These are phyloP conservation scores for Trichophaea hybrida DNA, from an alignment of 2,329 filamentous ascomycete species.

Conservation along the genomic window DNA sequence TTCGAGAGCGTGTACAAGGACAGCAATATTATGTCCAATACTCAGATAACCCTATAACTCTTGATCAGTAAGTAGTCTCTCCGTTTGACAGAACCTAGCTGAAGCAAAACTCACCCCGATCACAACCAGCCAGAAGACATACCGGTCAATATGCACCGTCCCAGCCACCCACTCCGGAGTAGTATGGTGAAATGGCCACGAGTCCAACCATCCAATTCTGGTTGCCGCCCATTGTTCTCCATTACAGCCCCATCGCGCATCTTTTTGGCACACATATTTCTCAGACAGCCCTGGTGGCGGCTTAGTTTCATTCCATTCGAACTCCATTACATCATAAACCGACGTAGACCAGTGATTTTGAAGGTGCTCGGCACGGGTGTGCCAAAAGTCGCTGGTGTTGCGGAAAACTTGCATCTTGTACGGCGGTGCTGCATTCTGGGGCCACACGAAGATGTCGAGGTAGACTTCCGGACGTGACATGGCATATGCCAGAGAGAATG, in stretches of 20 bases:
- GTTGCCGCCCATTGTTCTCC: conserved; percentile 2
- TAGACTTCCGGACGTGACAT: conserved; percentile 14
- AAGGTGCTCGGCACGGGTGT: background rate
- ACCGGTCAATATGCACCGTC: conserved; percentile 3
- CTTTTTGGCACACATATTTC: background rate
- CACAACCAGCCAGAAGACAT: conserved; percentile 1
- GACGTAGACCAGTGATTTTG: background rate
- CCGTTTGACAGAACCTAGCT: background rate
- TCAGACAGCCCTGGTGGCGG: background rate
- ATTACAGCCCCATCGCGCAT: background rate
- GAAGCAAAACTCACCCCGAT: background rate
- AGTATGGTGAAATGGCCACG: conserved; percentile 2
- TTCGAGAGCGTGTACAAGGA: conserved; percentile 14
- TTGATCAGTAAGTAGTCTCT: background rate
- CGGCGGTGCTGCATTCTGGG: conserved; percentile 9
- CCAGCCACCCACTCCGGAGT: background rate
- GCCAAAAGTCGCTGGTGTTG: conserved; percentile 6
- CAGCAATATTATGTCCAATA: conserved; percentile 16
- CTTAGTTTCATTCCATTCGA: background rate
- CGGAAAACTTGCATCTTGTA: conserved; percentile 16
- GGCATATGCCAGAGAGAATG: conserved; percentile 14
- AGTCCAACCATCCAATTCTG: conserved; percentile 1
- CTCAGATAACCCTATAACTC: conserved; percentile 9
- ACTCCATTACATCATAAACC: background rate
- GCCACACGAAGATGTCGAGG: conserved; percentile 20